phyloP scores from a whole-genome alignment of 108 stramenopile genomes.

The Pseudonitzschia multiseries region DNA sequence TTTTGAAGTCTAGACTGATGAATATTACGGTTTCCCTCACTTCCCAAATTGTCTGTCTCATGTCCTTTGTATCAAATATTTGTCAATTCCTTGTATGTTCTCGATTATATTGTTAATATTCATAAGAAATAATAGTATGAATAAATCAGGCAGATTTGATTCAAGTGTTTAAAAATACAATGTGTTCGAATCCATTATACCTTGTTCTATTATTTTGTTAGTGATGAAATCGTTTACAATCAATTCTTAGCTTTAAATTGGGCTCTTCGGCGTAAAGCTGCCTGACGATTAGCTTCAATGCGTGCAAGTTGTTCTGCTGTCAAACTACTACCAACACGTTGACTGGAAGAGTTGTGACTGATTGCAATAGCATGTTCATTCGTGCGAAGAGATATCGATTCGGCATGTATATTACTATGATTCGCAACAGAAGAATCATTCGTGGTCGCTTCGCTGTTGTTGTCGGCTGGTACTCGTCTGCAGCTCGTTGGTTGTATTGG shows the following conservation, averaged over 20 bases:
- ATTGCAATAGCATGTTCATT: neutral
- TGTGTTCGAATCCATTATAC: neutral
- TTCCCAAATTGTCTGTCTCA: too few species aligned
- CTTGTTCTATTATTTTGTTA: neutral
- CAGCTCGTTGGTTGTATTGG: neutral
- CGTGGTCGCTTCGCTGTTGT: neutral
- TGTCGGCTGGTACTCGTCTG: neutral
- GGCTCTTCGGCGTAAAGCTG: neutral
- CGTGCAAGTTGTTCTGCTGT: slow-evolving; percentile 3
- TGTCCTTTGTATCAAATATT: too few species aligned
- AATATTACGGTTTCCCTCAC: too few species aligned
- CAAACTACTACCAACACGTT: neutral
- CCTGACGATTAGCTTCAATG: slow-evolving; percentile 13
- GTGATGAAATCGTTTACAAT: neutral
- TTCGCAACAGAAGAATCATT: neutral
- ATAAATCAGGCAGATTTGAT: neutral
- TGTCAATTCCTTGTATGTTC: too few species aligned
- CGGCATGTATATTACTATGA: neutral
- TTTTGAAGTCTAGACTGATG: too few species aligned
- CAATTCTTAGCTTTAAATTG: neutral
- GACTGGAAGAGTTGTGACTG: neutral
- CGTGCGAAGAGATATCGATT: neutral
- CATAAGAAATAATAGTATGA: too few species aligned
- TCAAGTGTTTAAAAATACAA: neutral
- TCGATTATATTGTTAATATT: too few species aligned